phyloP scores from a whole-genome alignment of 1,139 yeast genomes.

The Zhuliangozyma parablackwelliae region DNA sequence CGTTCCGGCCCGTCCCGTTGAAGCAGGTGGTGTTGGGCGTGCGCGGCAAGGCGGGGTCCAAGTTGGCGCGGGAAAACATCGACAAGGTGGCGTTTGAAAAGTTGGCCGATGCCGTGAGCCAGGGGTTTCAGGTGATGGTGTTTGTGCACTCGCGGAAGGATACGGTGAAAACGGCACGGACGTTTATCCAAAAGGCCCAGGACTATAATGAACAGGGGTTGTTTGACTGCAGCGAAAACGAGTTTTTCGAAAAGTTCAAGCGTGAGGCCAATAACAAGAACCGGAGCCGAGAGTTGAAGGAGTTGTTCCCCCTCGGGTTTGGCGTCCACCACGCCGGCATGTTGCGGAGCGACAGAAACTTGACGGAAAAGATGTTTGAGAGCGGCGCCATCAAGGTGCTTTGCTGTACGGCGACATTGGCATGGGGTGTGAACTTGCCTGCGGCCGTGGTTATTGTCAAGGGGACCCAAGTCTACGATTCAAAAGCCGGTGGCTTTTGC shows the following conservation, averaged over 20 bases:
- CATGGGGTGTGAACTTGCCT: constrained; percentile 99
- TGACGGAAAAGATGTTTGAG: constrained; percentile 83
- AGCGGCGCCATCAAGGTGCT: constrained; percentile 84
- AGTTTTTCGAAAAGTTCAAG: constrained; percentile 42
- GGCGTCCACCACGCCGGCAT: constrained; percentile 98
- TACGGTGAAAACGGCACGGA: constrained; percentile 77
- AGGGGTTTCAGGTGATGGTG: constrained; percentile 91
- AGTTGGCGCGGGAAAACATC: constrained; percentile 68
- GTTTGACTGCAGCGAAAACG: constrained; percentile 59
- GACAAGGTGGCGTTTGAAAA: constrained; percentile 79
- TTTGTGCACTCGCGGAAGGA: constrained; percentile 96
- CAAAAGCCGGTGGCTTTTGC: constrained; percentile 90
- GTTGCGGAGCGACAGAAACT: constrained; percentile 84
- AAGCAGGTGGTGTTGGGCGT: constrained; percentile 88
- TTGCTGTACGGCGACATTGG: constrained; percentile 95
- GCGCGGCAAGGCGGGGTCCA: constrained; percentile 69
- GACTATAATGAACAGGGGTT: constrained; percentile 49
- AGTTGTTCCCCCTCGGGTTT: constrained; percentile 76
- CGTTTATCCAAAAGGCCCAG: constrained; percentile 67
- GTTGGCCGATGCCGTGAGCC: constrained; percentile 57
- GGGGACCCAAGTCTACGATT: constrained; percentile 93
- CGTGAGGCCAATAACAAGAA: constrained; percentile 67
- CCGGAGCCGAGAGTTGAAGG: constrained; percentile 75
- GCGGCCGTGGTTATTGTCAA: constrained; percentile 96
- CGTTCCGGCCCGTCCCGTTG: constrained; percentile 91